Percentiles rank a stretch among this genome's conserved stretches.
These are phyloP conservation scores for Alternaria angustiovoidea DNA, from an alignment of 2,329 filamentous ascomycete genomes.

Conservation along the genomic window DNA sequence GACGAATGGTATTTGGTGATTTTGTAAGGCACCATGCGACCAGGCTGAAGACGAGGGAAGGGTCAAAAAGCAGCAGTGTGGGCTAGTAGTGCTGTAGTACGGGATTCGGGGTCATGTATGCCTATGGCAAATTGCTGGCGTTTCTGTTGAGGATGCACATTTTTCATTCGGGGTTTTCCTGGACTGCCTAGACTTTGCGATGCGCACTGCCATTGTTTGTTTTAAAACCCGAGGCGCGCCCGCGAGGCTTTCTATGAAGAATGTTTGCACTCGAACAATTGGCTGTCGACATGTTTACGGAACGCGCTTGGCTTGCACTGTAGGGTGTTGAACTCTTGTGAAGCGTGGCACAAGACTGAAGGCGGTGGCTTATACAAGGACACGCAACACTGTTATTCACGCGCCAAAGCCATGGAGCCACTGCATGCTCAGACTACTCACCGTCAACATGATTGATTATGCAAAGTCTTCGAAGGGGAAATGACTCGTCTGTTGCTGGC, in stretches of 20 bases:
- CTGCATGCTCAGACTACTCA: not conserved
- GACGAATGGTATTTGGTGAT: slow-evolving; percentile 12
- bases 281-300: not conserved
- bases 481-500: not conserved
- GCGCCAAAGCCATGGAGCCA: not conserved
- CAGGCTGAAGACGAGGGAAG: slow-evolving; percentile 1
- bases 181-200: slow-evolving; percentile 3
- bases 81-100: not conserved
- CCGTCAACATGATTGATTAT: slow-evolving; percentile 1
- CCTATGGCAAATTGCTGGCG: not conserved
- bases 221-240: no score
- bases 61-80: slow-evolving; percentile 1
- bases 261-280: not conserved
- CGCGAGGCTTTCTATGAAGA: not conserved
- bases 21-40: not conserved
- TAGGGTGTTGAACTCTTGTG: not conserved
- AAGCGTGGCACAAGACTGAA: not conserved
- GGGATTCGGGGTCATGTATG: not conserved
- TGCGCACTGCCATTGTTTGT: not conserved
- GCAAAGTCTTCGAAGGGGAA: not conserved
- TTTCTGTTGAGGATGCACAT: slow-evolving; percentile 23
- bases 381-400: not conserved
- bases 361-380: not conserved
- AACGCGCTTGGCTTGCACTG: not conserved
- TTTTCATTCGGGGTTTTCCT: slow-evolving; percentile 8